Conservation (phyloP, 2,329 filamentous ascomycete species). For the Alternaria triticimaculans region DNA sequence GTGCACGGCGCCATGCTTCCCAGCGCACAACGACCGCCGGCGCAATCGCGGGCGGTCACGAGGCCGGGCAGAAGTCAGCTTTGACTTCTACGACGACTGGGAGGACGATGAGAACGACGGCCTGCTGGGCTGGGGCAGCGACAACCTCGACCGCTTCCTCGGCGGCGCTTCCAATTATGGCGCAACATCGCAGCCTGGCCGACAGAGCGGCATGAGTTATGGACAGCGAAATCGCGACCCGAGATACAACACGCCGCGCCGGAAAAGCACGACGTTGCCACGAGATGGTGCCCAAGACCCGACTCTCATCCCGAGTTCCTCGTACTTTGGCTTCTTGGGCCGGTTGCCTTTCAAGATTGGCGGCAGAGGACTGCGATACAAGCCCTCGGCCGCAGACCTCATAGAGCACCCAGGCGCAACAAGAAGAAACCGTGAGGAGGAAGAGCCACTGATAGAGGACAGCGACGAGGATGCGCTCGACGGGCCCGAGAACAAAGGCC, state of each 20-base stretch:
- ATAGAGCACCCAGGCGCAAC: constrained; percentile 79
- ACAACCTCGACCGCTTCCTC: constrained; percentile 84
- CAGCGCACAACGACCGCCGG: constrained; percentile 76
- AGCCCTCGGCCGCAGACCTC: constrained; percentile 87
- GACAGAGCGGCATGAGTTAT: constrained; percentile 89
- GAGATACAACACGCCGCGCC: constrained; percentile 46
- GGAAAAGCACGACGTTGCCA: constrained; percentile 62
- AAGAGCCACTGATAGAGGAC: constrained; percentile 74
- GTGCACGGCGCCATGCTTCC: constrained; percentile 75
- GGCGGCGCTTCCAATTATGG: constrained; percentile 69
- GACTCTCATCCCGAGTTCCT: constrained; percentile 87
- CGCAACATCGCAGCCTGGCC: constrained; percentile 64
- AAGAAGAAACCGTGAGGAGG: constrained; percentile 62
- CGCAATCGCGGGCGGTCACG: constrained; percentile 66
- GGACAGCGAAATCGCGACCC: constrained; percentile 66
- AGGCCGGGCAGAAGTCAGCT: constrained; percentile 79
- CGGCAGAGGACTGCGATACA: constrained; percentile 79
- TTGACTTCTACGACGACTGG: constrained; percentile 99
- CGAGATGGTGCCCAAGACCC: constrained; percentile 69
- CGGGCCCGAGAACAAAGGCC: constrained; percentile 38
- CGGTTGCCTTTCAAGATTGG: constrained; percentile 85
- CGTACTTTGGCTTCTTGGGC: constrained; percentile 83
- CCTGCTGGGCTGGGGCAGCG: constrained; percentile 76
- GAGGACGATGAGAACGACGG: constrained; percentile 71
- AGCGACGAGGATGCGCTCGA: constrained; percentile 54